These are phyloP conservation scores for Fistulinella prunicolor DNA, from an alignment of 768 basidiomycete genomes.

Conservation along the genomic window DNA sequence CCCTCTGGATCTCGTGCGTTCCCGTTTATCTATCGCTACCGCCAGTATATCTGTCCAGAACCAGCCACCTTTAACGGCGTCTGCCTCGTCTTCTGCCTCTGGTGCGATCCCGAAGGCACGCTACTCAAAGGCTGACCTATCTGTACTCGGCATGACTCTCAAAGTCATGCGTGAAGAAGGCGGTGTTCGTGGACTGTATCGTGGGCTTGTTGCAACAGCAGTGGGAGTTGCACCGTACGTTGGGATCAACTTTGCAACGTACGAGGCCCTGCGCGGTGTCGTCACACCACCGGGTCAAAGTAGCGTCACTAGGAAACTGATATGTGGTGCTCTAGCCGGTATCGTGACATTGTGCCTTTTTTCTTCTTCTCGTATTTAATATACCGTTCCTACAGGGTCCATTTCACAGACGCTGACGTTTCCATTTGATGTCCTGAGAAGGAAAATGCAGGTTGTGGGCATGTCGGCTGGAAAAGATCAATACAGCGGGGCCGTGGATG, in stretches of 20 bases:
- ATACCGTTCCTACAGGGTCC: too few relatives aligned
- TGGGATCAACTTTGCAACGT: slow-evolving; percentile 92
- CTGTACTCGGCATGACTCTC: slow-evolving; percentile 85
- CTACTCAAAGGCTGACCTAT: slow-evolving; percentile 54
- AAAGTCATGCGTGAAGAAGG: slow-evolving; percentile 93
- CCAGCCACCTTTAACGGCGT: slow-evolving; percentile 24
- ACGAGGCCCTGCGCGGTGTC: slow-evolving; percentile 74
- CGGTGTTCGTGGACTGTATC: slow-evolving; percentile 80
- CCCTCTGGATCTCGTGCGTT: slow-evolving; percentile 91
- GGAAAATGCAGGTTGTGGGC: slow-evolving; percentile 94
- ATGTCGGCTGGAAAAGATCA: slow-evolving; percentile 63
- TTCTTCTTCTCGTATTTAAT: too few relatives aligned
- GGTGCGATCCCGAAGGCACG: slow-evolving; percentile 43
- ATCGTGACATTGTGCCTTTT: too few relatives aligned
- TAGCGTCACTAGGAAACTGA: slow-evolving; percentile 63
- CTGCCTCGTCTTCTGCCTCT: slow-evolving; percentile 36
- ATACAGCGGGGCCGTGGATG: slow-evolving; percentile 82
- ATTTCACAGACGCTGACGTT: slow-evolving; percentile 94
- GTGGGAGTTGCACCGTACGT: slow-evolving; percentile 89
- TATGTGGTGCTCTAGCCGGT: slow-evolving; percentile 87
- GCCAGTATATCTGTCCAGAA: slow-evolving; percentile 59
- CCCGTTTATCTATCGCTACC: slow-evolving; percentile 89
- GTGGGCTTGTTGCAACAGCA: slow-evolving; percentile 81
- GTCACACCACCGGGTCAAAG: slow-evolving; percentile 82
- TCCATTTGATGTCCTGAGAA: slow-evolving; percentile 89